Evolutionary conservation across 441 rosid genomes (phyloP), one percentile per base, ranked within the genome.

Genomic region (Arabidopsis hybrid): DNA sequence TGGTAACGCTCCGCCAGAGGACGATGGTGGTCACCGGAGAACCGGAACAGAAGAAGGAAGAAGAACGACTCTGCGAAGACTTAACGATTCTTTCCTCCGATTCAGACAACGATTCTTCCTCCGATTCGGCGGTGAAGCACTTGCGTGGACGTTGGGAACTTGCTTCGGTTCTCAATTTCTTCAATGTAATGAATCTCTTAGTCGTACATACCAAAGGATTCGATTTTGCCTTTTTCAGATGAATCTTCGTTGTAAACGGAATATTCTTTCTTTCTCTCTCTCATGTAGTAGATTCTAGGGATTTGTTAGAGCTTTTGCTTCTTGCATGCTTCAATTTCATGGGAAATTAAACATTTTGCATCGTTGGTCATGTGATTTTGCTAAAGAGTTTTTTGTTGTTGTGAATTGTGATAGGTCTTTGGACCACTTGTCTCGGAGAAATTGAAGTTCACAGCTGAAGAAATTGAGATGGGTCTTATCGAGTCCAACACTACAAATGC

Each of bases 61-160:
- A 74, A 53, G 57, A 70, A 49, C 57, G 66, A 56, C 12, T 4
- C 52, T 31, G 43, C 13, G 73, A 66, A 1, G 79, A 74, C 77
- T 52, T 61, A 10, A 51, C 68, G 8, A 47, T 71, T 65, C 52
- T 52, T 5, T 59, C 63, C 1, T 29, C 17, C n/a, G 64, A 59
- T 57, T 51, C 55, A 13, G 31, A 21, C 0, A 21, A 50, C 69
- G 83, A 78, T 42, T 50, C 81, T 1, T 69, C 79, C 6, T 13
- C 59, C 9, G 73, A 85, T 8, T 65, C 82, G 32, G 85, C 83
- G 60, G 86, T 88, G 40, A 76, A 77, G 26, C 61, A 67, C 78
- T 79, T 93, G 67, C 97, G 98, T 43, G 82, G 83, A 52, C 84
- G 88, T 51, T 93, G 98, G 98, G 97, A 93, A 73, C 91, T 93